Conservation (phyloP, 139 green algal species). For the Ostreobium quekettii region DNA sequence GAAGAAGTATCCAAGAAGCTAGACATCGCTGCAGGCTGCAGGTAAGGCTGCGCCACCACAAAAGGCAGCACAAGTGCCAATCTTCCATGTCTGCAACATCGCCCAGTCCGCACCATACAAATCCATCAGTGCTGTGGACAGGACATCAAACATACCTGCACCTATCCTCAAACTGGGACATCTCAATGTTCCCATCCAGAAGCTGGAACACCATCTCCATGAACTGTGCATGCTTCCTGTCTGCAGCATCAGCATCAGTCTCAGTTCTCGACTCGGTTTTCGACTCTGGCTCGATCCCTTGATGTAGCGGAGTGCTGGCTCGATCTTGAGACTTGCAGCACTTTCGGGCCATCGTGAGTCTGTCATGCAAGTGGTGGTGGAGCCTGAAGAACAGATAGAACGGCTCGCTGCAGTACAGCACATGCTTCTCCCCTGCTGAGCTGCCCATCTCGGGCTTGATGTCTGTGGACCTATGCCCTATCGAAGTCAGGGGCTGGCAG, state of each 20-base stretch:
- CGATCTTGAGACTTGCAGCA: constrained; percentile 12
- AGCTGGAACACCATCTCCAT: constrained; percentile 43
- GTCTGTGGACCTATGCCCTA: not conserved
- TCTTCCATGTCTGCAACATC: no score
- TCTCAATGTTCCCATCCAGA: constrained; percentile 42
- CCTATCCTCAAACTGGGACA: constrained; percentile 54
- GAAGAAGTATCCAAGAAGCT: no score
- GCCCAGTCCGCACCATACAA: no score
- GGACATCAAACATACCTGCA: no score
- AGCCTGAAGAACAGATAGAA: constrained; percentile 87
- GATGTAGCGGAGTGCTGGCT: no score
- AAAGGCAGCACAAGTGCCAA: no score
- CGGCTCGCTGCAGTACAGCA: constrained; percentile 82
- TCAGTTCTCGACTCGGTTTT: not conserved
- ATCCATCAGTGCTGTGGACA: no score
- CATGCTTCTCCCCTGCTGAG: no score
- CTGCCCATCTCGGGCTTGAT: no score
- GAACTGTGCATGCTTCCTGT: constrained; percentile 36
- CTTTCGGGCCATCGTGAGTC: constrained; percentile 17
- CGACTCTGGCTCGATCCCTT: not conserved
- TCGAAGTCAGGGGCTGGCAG: not conserved
- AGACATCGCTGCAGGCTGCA: no score
- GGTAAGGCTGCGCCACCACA: no score
- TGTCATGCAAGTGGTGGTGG: constrained; percentile 81
- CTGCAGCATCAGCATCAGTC: not conserved